Conservation (phyloP, 495 filamentous ascomycete species). For the Polyplosphaeria fusca region DNA sequence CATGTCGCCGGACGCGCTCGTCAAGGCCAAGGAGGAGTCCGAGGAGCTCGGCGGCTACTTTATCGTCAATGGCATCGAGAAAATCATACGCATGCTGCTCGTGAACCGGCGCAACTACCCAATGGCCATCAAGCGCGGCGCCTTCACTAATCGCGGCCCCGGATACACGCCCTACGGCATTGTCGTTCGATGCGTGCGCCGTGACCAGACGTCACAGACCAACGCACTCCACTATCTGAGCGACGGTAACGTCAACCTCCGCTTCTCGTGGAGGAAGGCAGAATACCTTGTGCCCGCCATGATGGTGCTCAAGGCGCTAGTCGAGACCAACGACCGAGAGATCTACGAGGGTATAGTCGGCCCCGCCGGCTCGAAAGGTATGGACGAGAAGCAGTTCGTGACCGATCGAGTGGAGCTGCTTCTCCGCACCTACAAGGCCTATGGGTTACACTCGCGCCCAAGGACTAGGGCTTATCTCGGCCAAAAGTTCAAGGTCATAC, state of each 20-base stretch:
- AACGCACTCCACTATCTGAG: constrained; percentile 94
- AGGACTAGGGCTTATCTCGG: constrained; percentile 82
- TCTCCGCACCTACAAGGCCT: constrained; percentile 86
- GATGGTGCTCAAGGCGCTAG: constrained; percentile 93
- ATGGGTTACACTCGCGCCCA: constrained; percentile 71
- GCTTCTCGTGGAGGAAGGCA: constrained; percentile 97
- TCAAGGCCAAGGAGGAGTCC: constrained; percentile 83
- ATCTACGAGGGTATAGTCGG: constrained; percentile 90
- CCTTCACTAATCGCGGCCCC: constrained; percentile 79
- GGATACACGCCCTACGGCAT: constrained; percentile 86
- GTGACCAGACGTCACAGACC: constrained; percentile 95
- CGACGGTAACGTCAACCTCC: constrained; percentile 93
- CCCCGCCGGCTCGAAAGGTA: constrained; percentile 64
- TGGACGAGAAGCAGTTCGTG: constrained; percentile 79
- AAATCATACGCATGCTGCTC: constrained; percentile 88
- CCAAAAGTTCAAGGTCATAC: constrained; percentile 80
- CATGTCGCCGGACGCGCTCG: constrained; percentile 74
- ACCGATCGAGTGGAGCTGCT: constrained; percentile 91
- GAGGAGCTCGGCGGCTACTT: constrained; percentile 94
- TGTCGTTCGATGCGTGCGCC: constrained; percentile 84
- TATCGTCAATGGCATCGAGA: constrained; percentile 93
- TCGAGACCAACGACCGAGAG: constrained; percentile 93
- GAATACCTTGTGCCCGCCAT: constrained; percentile 91
- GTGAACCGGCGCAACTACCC: constrained; percentile 88
- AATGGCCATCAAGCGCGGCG: constrained; percentile 85